Conservation (phyloP, 2,329 filamentous ascomycete species). For the Penicillium brevicompactum region DNA sequence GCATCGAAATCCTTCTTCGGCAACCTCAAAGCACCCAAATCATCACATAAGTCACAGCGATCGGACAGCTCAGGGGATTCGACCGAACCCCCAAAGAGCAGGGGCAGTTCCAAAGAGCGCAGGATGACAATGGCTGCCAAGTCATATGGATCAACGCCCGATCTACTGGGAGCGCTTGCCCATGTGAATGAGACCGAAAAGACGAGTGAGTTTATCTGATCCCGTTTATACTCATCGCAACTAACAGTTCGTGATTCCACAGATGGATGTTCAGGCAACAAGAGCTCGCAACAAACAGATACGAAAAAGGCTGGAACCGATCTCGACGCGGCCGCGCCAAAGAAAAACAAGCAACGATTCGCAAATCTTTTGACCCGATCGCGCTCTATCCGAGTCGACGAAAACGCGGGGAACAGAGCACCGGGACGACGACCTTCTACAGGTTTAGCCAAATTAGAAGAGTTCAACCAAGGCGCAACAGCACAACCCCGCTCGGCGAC, state of each 20-base stretch:
- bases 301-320: conserved; percentile 32
- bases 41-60: conserved; percentile 44
- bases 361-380: conserved; percentile 48
- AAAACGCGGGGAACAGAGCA: conserved; percentile 36
- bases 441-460: conserved; percentile 41
- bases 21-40: conserved; percentile 49
- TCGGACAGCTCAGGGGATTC: conserved; percentile 44
- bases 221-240: background rate
- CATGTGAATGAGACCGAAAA: conserved; percentile 30
- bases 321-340: conserved; percentile 31
- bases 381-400: conserved; percentile 48
- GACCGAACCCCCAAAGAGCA: conserved; percentile 42
- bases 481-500: conserved; percentile 64
- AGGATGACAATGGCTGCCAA: conserved; percentile 37
- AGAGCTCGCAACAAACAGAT: conserved; percentile 22
- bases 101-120: conserved; percentile 48
- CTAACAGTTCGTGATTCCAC: conserved; percentile 11
- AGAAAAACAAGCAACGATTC: conserved; percentile 49
- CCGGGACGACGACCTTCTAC: conserved; percentile 42
- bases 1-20: conserved; percentile 50
- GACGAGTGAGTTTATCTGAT: conserved; percentile 21
- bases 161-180: conserved; percentile 38
- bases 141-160: conserved; percentile 45
- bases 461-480: conserved; percentile 36
- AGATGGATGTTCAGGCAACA: conserved; percentile 27